Evolutionary conservation across 345 rosid genomes (phyloP), one percentile per base, ranked within the genome.

Genomic region (Noccaea caerulescens): DNA sequence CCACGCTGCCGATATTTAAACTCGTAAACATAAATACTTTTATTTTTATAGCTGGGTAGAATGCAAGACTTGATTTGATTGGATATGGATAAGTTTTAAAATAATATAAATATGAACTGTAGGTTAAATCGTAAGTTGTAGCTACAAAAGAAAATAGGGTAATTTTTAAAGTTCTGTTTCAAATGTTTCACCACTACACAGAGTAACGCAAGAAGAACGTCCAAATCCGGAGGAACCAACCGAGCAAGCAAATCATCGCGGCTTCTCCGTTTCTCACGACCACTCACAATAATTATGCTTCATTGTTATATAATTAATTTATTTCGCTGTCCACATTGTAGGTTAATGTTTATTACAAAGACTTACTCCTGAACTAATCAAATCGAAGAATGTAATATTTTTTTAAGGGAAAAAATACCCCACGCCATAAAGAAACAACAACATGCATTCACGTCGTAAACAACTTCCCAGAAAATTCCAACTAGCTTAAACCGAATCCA

Each of bases 361-460:
- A 33, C 1, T 8, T 32, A 54, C 4, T 3, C 20, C 8, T 38
- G 41, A 66, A 13, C 7, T 37, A 52, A 71, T 69, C n/a, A 58
- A 58, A 58, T 4, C 12, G 39, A 25, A 27, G 30, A 27, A 27
- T 27, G 30, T 27, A 57, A 73, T 38, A 64, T 47, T 9, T 3
- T 14, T 63, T 41, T 6, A 49, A 16, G 37, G n/a, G 37, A 47
- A 37, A 56, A 69, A 36, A 73, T 68, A 68, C 69, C 62, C 52
- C 79, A 76, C 71, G 79, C 79, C 79, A 70, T 38, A 65, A 49
- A 76, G 62, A 69, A 70, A 76, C 79, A 76, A 76, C 61, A 34
- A 16, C 67, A 70, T 55, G 49, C 12, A 39, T 69, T 70, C 79
- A 55, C 23, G 66, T 58, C 51, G 71, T 56, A 76, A 76, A 76